Conservation (phyloP, 78 protist genomes). For the Tieghemostelium lacteum region DNA sequence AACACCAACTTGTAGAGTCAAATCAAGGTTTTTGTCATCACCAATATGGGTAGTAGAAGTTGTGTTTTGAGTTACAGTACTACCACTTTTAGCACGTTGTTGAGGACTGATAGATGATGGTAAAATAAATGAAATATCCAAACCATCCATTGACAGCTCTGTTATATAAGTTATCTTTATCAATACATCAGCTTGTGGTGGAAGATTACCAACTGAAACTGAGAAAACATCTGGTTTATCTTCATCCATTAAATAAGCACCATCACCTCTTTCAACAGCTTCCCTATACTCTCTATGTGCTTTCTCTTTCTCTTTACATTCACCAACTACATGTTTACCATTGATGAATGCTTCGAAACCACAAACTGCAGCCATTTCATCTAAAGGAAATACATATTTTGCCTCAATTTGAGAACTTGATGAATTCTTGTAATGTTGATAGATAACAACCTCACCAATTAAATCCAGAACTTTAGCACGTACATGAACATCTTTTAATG, state of each 20-base stretch:
- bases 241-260: constrained; percentile 90
- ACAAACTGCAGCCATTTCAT: constrained; percentile 92
- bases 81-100: constrained; percentile 33
- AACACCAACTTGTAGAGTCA: constrained; percentile 2
- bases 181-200: constrained; percentile 66
- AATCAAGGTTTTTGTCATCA: neutral
- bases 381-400: constrained; percentile 90
- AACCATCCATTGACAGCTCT: constrained; percentile 81
- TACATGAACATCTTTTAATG: constrained; percentile 67
- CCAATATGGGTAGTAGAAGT: constrained; percentile 31
- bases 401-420: constrained; percentile 73
- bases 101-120: constrained; percentile 89
- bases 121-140: constrained; percentile 67
- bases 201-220: constrained; percentile 90
- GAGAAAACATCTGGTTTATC: constrained; percentile 90
- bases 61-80: constrained; percentile 31
- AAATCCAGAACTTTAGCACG: constrained; percentile 78
- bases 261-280: constrained; percentile 85
- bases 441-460: constrained; percentile 81
- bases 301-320: constrained; percentile 89
- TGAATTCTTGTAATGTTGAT: constrained; percentile 84
- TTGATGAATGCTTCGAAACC: constrained; percentile 90
- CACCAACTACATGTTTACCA: constrained; percentile 85
- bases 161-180: constrained; percentile 86
- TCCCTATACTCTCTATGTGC: constrained; percentile 85